A percentile compares a stretch with the other conserved stretches of the same genome.
These are phyloP conservation scores for Entomortierella chlamydospora DNA, from an alignment of 192 early-diverging fungal genomes.

Conservation along the genomic window DNA sequence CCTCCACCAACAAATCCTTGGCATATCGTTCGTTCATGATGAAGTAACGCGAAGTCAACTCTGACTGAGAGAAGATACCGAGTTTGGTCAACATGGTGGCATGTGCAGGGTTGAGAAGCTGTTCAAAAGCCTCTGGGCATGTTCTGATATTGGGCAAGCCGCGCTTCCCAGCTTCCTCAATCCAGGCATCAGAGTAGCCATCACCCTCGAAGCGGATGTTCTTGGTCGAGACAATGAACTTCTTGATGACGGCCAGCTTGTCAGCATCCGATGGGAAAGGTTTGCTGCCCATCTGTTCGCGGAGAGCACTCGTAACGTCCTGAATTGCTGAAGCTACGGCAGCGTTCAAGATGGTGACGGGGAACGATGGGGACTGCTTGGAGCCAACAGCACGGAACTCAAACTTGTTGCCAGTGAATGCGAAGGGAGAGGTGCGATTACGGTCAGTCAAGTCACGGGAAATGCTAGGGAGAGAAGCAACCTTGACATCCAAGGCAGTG, in stretches of 20 bases:
- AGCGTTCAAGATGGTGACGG: conserved; percentile 92
- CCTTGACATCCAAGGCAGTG: conserved; percentile 95
- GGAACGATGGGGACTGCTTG: conserved; percentile 98
- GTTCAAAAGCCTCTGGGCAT: conserved; percentile 89
- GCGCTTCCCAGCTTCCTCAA: conserved; percentile 90
- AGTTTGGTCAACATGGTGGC: conserved; percentile 79
- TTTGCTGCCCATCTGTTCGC: conserved; percentile 87
- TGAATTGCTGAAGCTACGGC: conserved; percentile 87
- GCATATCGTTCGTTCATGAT: conserved; percentile 97
- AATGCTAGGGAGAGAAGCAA: conserved; percentile 91
- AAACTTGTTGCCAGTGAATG: conserved; percentile 99
- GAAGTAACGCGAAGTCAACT: conserved; percentile 94
- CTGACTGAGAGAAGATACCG: conserved; percentile 87
- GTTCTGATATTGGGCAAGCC: conserved; percentile 96
- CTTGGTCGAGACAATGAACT: conserved; percentile 85
- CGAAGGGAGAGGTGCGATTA: conserved; percentile 99
- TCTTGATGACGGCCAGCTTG: conserved; percentile 87
- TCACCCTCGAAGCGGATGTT: conserved; percentile 96
- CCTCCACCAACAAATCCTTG: conserved; percentile 97
- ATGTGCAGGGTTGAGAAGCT: conserved; percentile 79
- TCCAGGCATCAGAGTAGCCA: conserved; percentile 97
- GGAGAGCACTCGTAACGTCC: conserved; percentile 79
- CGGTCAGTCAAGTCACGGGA: conserved; percentile 98
- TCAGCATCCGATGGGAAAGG: conserved; percentile 84
- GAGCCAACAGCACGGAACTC: conserved; percentile 99